Base-by-base conservation (phyloP, 116 monocot species). In the Phalaenopsis hybrid region DNA sequence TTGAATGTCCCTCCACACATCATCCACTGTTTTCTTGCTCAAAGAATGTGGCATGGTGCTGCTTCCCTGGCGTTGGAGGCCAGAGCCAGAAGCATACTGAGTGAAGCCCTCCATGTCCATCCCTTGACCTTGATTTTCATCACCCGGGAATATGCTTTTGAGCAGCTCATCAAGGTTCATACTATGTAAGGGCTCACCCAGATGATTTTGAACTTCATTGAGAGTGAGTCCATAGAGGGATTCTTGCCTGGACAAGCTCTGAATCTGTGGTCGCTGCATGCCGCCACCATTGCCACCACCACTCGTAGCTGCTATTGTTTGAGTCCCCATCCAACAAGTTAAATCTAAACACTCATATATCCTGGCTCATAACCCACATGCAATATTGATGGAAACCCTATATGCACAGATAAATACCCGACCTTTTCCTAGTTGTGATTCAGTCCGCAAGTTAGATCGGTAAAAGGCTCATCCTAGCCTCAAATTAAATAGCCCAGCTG, bases 91-190 rank as follows among this genome's bases (percentile, higher is more conserved):
- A 18, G 77, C 79, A 68, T 49, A 69, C 49, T 81, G 57, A 18
- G 10, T 43, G 17, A 52, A 11, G 5, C 79, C 16, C 3, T 74
- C 86, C 7, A 83, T 23, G 28, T 72, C 59, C n/a, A 81, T 12
- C 15, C 80, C 81, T 41, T 76, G 28, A 23, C 68, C 41, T 51
- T 67, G 79, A 41, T 79, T 67, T 33, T 55, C 63, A 15, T 89
- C 92, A 15, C 34, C 78, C 44, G 95, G 91, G 50, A 95, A 85
- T 33, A 97, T 84, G 17, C 49, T 89, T 76, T 83, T 89, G 25
- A 97, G 86, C 45, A 97, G 89, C 83, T 94, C 97, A 49, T 97
- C 97, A 46, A 97, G 88, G 84, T 97, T 97, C 97, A 97, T 97
- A 83, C 91, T 92, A 50, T 78, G 75, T 68, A 97, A 81, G 1